These are phyloP conservation scores for Starmerella lactis-condensi DNA, from an alignment of 805 yeast genomes.

Conservation along the genomic window DNA sequence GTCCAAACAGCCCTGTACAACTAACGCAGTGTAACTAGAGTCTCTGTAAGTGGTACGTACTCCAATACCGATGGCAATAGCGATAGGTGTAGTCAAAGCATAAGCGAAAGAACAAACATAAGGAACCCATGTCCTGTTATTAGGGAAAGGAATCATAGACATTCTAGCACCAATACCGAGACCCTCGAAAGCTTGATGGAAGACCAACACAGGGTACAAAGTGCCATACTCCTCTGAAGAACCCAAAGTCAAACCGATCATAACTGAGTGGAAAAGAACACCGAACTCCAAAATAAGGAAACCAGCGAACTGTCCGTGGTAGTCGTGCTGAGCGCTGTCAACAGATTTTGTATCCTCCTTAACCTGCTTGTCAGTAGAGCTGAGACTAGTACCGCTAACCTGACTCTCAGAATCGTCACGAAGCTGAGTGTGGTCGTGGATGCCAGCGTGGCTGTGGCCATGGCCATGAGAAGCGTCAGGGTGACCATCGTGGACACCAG, in stretches of 20 bases:
- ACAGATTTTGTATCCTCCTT: neutral
- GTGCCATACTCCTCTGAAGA: slow-evolving; percentile 45
- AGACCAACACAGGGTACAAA: slow-evolving; percentile 44
- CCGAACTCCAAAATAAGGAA: slow-evolving; percentile 53
- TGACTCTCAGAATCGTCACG: neutral
- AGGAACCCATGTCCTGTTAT: slow-evolving; percentile 30
- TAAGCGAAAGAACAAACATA: slow-evolving; percentile 34
- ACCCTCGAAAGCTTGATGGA: slow-evolving; percentile 69
- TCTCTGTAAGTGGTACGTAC: slow-evolving; percentile 41
- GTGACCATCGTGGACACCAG: slow-evolving; percentile 1
- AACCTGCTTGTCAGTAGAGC: neutral
- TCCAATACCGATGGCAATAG: slow-evolving; percentile 60
- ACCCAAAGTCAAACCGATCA: slow-evolving; percentile 52
- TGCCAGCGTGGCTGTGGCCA: slow-evolving; percentile 2
- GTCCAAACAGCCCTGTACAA: slow-evolving; percentile 48
- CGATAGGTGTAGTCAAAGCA: slow-evolving; percentile 46
- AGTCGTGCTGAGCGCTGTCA: slow-evolving; percentile 10
- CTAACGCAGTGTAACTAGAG: slow-evolving; percentile 33
- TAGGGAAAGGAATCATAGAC: slow-evolving; percentile 41
- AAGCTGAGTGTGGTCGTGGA: slow-evolving; percentile 3
- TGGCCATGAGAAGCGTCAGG: slow-evolving; percentile 1
- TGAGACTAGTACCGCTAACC: neutral
- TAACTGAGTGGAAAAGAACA: slow-evolving; percentile 53
- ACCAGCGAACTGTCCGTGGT: slow-evolving; percentile 25
- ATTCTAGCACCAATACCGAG: slow-evolving; percentile 59